Conservation (phyloP, 2,329 filamentous ascomycete genomes). For the Ascochyta pisi region DNA sequence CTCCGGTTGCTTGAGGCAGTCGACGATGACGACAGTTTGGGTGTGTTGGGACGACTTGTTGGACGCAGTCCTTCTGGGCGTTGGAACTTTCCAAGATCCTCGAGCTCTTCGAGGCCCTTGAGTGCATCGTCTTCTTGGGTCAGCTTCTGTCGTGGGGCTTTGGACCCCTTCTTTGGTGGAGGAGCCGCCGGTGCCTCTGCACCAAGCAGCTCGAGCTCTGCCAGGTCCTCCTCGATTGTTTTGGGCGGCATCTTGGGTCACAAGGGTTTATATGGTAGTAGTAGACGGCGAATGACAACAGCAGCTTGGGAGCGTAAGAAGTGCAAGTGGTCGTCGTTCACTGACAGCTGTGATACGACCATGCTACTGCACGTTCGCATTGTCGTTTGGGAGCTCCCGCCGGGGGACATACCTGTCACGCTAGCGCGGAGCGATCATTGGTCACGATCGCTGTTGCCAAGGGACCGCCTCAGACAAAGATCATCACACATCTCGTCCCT, state of each 20-base stretch:
- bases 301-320: neutral
- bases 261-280: slow-evolving; percentile 1
- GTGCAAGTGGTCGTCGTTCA: slow-evolving; percentile 1
- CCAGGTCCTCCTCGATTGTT: slow-evolving; percentile 57
- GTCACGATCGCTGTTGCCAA: slow-evolving; percentile 29
- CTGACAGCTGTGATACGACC: neutral
- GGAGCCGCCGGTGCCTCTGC: slow-evolving; percentile 43
- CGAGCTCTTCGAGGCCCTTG: slow-evolving; percentile 85
- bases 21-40: slow-evolving; percentile 64
- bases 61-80: slow-evolving; percentile 63
- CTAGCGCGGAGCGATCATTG: slow-evolving; percentile 36
- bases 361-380: slow-evolving; percentile 16
- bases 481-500: slow-evolving; percentile 39
- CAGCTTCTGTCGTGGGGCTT: slow-evolving; percentile 53
- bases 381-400: slow-evolving; percentile 24
- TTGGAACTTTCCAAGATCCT: slow-evolving; percentile 55
- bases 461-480: slow-evolving; percentile 43
- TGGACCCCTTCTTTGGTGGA: slow-evolving; percentile 53
- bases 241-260: slow-evolving; percentile 45
- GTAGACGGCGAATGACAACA: neutral
- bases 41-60: slow-evolving; percentile 78
- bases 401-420: slow-evolving; percentile 27
- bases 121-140: slow-evolving; percentile 72
- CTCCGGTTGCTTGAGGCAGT: slow-evolving; percentile 51
- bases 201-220: slow-evolving; percentile 48